Percentiles rank a stretch among this genome's conserved stretches.
Conservation (phyloP, 352 stramenopile genomes). For the Stramenopiles sp. region DNA sequence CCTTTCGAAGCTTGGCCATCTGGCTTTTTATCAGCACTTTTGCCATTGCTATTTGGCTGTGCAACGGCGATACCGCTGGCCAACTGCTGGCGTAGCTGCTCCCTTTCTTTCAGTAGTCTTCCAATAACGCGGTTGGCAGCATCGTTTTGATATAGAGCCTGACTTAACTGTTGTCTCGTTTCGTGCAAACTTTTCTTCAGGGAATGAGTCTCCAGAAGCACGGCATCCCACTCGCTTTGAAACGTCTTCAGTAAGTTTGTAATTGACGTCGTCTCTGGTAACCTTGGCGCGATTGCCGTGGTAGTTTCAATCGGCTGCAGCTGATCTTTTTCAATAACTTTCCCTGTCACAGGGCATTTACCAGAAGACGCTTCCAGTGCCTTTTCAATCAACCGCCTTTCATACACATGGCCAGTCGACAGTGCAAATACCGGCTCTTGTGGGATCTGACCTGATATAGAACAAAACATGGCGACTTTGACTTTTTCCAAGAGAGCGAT, state of each 20-base stretch:
- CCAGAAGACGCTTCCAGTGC: not conserved
- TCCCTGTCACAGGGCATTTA: not conserved
- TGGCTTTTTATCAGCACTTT: too few species aligned
- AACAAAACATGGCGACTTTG: not conserved
- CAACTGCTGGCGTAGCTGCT: not conserved
- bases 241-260: not conserved
- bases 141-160: not conserved
- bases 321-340: not conserved
- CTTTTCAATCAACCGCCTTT: not conserved
- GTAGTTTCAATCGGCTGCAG: not conserved
- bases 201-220: not conserved
- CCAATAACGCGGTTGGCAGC: not conserved
- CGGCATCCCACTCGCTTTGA: not conserved
- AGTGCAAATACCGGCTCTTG: not conserved
- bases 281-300: not conserved
- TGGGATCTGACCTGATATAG: not conserved
- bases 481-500: too few species aligned
- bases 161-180: not conserved
- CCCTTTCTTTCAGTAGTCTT: not conserved
- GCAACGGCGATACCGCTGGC: too few species aligned
- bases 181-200: not conserved
- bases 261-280: not conserved
- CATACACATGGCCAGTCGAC: not conserved
- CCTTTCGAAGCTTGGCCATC: too few species aligned
- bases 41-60: too few species aligned